Percentiles rank a stretch among this genome's conserved stretches.
These are phyloP conservation scores for Venturia aucupariae DNA, from an alignment of 2,329 filamentous ascomycete species.

Conservation along the genomic window DNA sequence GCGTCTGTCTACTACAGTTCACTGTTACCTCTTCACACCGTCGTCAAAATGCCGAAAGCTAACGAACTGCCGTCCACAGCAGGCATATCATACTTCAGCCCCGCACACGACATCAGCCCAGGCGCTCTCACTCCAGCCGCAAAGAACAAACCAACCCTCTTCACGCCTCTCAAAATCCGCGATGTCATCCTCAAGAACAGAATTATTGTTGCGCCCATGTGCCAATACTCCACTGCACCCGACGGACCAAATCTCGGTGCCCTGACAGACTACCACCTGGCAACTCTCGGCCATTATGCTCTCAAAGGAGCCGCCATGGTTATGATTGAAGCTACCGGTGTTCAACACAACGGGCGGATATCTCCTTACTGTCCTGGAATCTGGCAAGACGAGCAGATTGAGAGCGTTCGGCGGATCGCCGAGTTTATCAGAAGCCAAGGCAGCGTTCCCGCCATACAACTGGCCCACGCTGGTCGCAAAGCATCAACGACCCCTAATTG, in stretches of 20 bases:
- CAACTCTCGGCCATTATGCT: constrained; percentile 30
- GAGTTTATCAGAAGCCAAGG: constrained; percentile 30
- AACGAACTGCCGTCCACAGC: constrained; percentile 1
- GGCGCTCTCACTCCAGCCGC: background rate
- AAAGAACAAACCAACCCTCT: constrained; percentile 23
- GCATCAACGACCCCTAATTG: constrained; percentile 26
- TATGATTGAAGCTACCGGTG: constrained; percentile 29
- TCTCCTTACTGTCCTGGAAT: constrained; percentile 28
- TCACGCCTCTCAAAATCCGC: constrained; percentile 29
- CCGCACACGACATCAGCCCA: constrained; percentile 7
- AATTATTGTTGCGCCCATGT: constrained; percentile 31
- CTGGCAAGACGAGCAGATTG: constrained; percentile 30
- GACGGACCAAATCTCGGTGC: constrained; percentile 28
- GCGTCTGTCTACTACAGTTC: background rate
- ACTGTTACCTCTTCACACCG: background rate
- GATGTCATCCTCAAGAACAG: constrained; percentile 27
- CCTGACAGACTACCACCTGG: constrained; percentile 29
- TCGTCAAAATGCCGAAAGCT: background rate
- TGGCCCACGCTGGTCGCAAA: constrained; percentile 30
- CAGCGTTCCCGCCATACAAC: constrained; percentile 24
- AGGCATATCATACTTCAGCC: constrained; percentile 13
- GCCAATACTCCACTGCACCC: constrained; percentile 27
- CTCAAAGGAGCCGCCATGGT: constrained; percentile 28
- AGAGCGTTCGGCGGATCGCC: constrained; percentile 24
- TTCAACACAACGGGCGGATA: constrained; percentile 28